Percentiles rank a stretch among this genome's conserved stretches.
phyloP scores from a whole-genome alignment of 2,329 filamentous ascomycete species.

The Fusarium heterosporum region DNA sequence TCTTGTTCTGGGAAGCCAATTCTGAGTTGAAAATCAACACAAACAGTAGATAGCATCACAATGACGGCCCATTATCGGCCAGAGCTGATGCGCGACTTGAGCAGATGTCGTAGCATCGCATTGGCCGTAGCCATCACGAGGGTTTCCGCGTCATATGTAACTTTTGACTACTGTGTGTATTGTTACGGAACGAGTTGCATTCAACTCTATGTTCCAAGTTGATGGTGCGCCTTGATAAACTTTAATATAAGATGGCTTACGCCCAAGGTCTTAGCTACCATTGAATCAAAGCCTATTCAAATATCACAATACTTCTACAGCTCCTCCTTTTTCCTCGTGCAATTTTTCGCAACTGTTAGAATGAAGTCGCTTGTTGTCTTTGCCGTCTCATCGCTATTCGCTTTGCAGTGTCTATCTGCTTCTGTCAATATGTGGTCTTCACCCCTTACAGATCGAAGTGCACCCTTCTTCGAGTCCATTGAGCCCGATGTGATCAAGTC shows the following conservation, averaged over 20 bases:
- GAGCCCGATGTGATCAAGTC: constrained; percentile 38
- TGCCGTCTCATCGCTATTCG: constrained; percentile 24
- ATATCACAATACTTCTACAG: not conserved
- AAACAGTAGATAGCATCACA: constrained; percentile 12
- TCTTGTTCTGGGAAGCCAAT: not conserved
- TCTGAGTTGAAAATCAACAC: constrained; percentile 7
- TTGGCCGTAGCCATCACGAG: constrained; percentile 31
- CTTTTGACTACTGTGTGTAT: not conserved
- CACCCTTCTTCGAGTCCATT: constrained; percentile 32
- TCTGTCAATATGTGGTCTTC: constrained; percentile 45
- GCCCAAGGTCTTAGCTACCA: constrained; percentile 5
- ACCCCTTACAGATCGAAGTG: constrained; percentile 25
- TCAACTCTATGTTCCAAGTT: not conserved
- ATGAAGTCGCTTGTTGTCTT: constrained; percentile 37
- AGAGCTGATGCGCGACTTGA: constrained; percentile 25
- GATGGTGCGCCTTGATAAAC: not conserved
- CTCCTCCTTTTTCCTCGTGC: not conserved
- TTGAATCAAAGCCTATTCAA: constrained; percentile 6
- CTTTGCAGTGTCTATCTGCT: constrained; percentile 24
- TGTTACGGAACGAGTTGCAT: not conserved
- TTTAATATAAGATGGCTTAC: constrained; percentile 30
- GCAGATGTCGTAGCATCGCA: constrained; percentile 26
- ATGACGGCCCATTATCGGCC: constrained; percentile 16
- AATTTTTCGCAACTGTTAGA: not conserved
- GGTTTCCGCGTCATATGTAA: constrained; percentile 33